phyloP scores from a whole-genome alignment of 805 yeast genomes.

The Yarrowia sp. region DNA sequence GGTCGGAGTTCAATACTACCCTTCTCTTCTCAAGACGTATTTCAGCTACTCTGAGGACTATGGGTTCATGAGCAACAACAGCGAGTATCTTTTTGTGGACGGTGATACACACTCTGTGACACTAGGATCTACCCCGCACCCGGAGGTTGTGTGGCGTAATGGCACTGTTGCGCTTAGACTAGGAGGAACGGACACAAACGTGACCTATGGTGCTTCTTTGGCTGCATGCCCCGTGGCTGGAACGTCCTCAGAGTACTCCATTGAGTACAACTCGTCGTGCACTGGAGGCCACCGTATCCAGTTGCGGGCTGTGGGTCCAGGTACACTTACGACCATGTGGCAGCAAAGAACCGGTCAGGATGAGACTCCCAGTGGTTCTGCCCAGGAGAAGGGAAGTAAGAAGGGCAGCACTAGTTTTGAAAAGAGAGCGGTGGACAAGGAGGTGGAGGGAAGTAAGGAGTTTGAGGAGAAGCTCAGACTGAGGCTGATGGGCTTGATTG shows the following conservation, averaged over 20 bases:
- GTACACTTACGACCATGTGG: neutral
- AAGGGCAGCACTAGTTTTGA: neutral
- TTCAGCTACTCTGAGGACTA: neutral
- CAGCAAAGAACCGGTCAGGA: neutral
- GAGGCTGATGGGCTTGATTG: conserved; percentile 11
- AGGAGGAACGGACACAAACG: neutral
- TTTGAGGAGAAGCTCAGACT: neutral
- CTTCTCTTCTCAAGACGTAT: neutral
- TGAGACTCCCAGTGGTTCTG: neutral
- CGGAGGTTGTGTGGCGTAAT: conserved; percentile 20
- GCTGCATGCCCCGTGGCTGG: conserved; percentile 1
- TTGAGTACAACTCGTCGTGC: conserved; percentile 8
- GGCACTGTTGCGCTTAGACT: conserved; percentile 9
- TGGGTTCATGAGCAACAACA: neutral
- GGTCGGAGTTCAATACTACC: neutral
- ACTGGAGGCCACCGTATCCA: neutral
- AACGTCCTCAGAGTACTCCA: neutral
- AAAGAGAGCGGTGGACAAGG: neutral
- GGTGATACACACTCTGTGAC: neutral
- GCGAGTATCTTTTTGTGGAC: neutral
- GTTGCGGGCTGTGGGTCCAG: neutral
- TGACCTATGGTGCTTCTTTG: neutral
- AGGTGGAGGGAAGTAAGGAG: conserved; percentile 2
- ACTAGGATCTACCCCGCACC: neutral
- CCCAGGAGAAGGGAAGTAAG: neutral